A percentile compares a stretch with the other conserved stretches of the same genome.
These are phyloP conservation scores for Dictyostelium intermedium DNA, from an alignment of 78 protist genomes.

Conservation along the genomic window DNA sequence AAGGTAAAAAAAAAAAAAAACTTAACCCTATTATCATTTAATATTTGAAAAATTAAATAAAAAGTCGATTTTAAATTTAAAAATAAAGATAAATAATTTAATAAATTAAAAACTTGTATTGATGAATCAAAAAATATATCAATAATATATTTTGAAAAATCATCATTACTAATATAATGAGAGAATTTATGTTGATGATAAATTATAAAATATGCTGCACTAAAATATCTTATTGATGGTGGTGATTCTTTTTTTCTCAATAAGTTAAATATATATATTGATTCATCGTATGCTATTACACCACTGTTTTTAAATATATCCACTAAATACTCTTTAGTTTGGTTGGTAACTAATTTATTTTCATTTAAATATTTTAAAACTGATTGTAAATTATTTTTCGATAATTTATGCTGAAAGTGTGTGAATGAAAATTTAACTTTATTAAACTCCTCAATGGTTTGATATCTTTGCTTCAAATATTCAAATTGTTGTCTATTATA, in stretches of 20 bases:
- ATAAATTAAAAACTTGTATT: neutral
- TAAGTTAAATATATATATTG: neutral
- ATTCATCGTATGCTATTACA: neutral
- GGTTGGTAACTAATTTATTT: neutral
- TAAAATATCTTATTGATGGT: neutral
- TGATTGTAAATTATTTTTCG: neutral
- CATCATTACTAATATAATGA: neutral
- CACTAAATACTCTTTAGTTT: neutral
- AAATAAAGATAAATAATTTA: neutral
- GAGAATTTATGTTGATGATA: slow-evolving; percentile 5
- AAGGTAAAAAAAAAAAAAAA: neutral
- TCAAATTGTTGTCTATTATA: neutral
- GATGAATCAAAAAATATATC: neutral
- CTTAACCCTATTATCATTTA: neutral
- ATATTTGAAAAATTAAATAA: neutral
- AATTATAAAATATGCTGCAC: neutral
- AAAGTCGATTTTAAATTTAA: neutral
- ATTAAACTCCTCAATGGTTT: neutral
- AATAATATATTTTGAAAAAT: neutral
- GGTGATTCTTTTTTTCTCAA: neutral
- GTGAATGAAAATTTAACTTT: neutral
- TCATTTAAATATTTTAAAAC: neutral
- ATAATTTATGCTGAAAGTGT: neutral
- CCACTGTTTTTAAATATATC: neutral
- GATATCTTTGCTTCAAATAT: neutral